Evolutionary conservation across 2,329 filamentous ascomycete species (phyloP).

Genomic region (Sphaerulina vaccinii): DNA sequence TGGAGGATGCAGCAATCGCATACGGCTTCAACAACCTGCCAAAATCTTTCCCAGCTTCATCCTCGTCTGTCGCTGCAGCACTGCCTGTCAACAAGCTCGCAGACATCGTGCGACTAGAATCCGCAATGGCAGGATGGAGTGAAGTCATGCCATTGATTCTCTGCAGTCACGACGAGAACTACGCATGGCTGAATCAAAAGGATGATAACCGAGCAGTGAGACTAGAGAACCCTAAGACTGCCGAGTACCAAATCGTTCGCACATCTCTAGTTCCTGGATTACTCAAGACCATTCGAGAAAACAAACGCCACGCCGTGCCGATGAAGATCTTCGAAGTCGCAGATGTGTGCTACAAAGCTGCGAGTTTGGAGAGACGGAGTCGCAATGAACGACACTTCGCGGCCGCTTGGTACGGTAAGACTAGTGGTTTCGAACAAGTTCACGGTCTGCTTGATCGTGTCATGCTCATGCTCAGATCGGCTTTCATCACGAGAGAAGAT

Average conservation of each 20-base stretch:
- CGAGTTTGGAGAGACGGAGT: constrained; percentile 75
- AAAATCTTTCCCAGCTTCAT: constrained; percentile 79
- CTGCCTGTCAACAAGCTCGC: constrained; percentile 90
- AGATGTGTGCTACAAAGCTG: constrained; percentile 89
- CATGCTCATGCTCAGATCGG: constrained; percentile 84
- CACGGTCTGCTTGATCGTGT: constrained; percentile 91
- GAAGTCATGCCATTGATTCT: constrained; percentile 96
- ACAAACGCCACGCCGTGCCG: constrained; percentile 82
- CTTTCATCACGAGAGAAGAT: constrained; percentile 76
- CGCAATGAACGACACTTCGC: constrained; percentile 94
- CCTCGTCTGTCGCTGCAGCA: constrained; percentile 80
- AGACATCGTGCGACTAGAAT: constrained; percentile 85
- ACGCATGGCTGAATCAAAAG: constrained; percentile 85
- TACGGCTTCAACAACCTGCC: constrained; percentile 98
- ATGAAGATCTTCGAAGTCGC: constrained; percentile 91
- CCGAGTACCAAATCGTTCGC: constrained; percentile 89
- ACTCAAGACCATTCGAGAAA: constrained; percentile 90
- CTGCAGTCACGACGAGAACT: constrained; percentile 98
- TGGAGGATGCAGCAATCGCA: constrained; percentile 96
- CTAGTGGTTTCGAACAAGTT: constrained; percentile 89
- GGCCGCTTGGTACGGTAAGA: constrained; percentile 94
- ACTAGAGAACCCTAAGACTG: constrained; percentile 88
- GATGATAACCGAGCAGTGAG: constrained; percentile 81
- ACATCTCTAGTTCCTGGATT: constrained; percentile 83
- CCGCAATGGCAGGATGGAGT: constrained; percentile 91